Evolutionary conservation across 495 filamentous ascomycete genomes (phyloP), one percentile per base, ranked within the genome.

Genomic region (Hypoxylon crocopeplum): DNA sequence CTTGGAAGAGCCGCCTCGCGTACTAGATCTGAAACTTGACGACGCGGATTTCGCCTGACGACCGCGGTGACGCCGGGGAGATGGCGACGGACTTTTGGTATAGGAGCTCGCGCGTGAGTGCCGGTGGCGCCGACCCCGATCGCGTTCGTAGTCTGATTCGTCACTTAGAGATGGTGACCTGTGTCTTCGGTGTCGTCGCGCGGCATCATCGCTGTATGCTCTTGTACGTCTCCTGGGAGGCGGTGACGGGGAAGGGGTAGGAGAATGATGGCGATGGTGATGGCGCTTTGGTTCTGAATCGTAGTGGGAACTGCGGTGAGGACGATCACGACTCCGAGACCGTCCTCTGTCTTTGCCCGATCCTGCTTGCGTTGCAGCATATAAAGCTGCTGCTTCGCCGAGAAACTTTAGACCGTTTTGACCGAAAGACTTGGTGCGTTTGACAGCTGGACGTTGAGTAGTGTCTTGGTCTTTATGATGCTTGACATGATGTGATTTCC

Each of bases 361-460:
- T 7, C 57, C 60, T 13, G 30, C 55, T 12, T 68, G 41, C n/a
- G 60, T 48, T n/a, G 68, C 65, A 7, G 64, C 58, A 17, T 66
- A 68, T 13, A 67, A 30, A 0, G 68, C 68, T 12, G 68, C 68
- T 1, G 68, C 68, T 56, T 70, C 65, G 42, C 64, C 33, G 3
- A 70, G 37, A n/a, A 59, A 70, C 12, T 59, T 62, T 7, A 70
- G 27, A 33, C 68, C 65, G n/a, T 51, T 34, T 25, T 64, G 55
- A 16, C 68, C 68, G 17, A 66, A 25, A 30, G 58, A 59, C 39
- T 70, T 64, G 30, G 59, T 38, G 21, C 60, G 62, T 34, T 60
- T 40, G 5, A 66, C 29, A 25, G n/a, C 56, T 0, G 65, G 61
- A 10, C 66, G 63, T 2, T 68, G 36, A 21, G 22, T 27, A 20